Percentiles rank a stretch among this genome's conserved stretches.
Conservation (phyloP, 1,284 basidiomycete genomes). For the Pholiota adiposa region DNA sequence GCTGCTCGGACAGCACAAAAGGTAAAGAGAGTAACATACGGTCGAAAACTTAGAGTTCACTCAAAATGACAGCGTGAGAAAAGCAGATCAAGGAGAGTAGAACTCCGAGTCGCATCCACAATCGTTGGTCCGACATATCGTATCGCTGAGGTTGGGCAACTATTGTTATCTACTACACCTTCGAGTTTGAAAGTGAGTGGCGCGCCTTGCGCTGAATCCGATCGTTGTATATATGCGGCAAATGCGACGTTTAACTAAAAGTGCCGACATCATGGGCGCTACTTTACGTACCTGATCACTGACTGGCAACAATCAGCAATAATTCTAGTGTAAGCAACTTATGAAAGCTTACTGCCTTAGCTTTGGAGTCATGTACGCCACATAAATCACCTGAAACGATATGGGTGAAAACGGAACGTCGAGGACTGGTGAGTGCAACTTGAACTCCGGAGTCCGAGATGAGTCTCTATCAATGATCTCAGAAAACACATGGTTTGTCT, state of each 20-base stretch:
- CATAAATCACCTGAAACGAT: constrained; percentile 1
- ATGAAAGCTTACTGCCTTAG: background rate
- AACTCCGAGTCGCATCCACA: background rate
- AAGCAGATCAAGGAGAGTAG: background rate
- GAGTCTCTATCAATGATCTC: too few relatives aligned
- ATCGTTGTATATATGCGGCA: background rate
- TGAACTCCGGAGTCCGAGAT: too few relatives aligned
- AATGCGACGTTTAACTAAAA: background rate
- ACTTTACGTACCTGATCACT: background rate
- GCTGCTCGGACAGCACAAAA: background rate
- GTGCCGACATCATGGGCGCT: background rate
- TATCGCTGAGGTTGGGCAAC: background rate
- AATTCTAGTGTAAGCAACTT: background rate
- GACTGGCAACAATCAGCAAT: background rate
- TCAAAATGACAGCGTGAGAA: background rate
- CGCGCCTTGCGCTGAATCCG: background rate
- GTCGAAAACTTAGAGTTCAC: background rate
- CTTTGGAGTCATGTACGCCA: background rate
- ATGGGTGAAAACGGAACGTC: background rate
- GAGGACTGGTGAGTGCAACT: background rate
- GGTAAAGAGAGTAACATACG: background rate
- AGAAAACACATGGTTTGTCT: too few relatives aligned
- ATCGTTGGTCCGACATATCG: background rate
- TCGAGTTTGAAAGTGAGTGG: background rate
- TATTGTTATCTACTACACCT: background rate